Percentiles rank a stretch among this genome's conserved stretches.
Evolutionary conservation across 2,329 filamentous ascomycete genomes (phyloP).

Genomic region (Tolypocladium cylindrosporum): DNA sequence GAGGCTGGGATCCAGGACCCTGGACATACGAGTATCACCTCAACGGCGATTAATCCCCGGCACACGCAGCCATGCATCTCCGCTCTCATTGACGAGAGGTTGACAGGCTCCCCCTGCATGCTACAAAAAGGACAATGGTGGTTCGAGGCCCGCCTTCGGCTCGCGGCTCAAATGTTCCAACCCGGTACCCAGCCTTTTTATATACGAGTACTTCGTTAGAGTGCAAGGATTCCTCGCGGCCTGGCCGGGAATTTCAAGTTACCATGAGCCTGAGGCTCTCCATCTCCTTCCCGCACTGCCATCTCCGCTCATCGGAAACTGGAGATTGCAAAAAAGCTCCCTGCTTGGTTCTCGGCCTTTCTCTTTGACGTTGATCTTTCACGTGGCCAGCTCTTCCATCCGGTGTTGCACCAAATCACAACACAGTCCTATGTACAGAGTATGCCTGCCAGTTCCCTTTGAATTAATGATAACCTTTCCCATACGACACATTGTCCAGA

Average conservation of each 20-base stretch:
- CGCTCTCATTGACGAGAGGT: neutral
- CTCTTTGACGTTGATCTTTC: no score
- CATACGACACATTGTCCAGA: neutral
- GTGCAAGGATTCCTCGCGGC: neutral
- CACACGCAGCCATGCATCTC: neutral
- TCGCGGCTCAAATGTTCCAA: neutral
- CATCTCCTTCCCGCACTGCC: no score
- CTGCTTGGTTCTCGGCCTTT: no score
- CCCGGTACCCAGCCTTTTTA: neutral
- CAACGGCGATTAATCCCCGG: neutral
- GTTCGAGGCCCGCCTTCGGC: neutral
- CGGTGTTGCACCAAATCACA: no score
- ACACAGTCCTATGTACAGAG: no score
- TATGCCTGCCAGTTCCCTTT: no score
- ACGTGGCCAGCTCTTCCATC: no score
- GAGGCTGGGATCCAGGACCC: conserved; percentile 2
- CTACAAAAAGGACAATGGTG: neutral
- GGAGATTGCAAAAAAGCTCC: no score
- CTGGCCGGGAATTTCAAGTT: neutral
- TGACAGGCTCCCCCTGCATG: neutral
- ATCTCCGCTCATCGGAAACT: no score
- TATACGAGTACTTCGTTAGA: neutral
- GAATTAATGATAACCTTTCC: no score
- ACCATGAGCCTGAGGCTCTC: neutral
- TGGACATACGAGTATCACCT: neutral